phyloP scores from a whole-genome alignment of 768 basidiomycete species.

The Russula lepida region DNA sequence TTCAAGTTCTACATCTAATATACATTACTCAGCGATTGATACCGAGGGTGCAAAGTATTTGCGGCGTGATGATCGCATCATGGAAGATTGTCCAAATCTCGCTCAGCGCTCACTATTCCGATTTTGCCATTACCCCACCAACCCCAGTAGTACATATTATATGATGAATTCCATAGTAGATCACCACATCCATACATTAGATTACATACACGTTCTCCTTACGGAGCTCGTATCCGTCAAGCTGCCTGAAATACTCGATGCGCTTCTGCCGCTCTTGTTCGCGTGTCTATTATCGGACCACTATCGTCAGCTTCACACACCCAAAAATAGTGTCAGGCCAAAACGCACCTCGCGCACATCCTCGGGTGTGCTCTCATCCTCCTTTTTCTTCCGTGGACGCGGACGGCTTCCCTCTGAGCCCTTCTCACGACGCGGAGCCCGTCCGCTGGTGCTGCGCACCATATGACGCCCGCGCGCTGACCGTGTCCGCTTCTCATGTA shows the following conservation, averaged over 20 bases:
- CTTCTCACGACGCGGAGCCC: background rate
- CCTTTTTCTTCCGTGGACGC: constrained; percentile 14
- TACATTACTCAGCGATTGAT: background rate
- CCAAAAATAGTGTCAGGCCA: background rate
- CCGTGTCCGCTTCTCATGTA: background rate
- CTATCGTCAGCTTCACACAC: background rate
- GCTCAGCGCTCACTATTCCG: too few relatives aligned
- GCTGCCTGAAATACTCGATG: constrained; percentile 21
- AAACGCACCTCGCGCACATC: constrained; percentile 19
- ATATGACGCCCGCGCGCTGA: background rate
- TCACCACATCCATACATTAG: constrained; percentile 9
- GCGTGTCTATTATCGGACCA: constrained; percentile 6
- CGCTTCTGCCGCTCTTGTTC: constrained; percentile 16
- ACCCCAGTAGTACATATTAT: too few relatives aligned
- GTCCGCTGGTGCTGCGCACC: background rate
- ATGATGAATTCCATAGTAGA: background rate
- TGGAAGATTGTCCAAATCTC: too few relatives aligned
- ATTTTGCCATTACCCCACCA: too few relatives aligned
- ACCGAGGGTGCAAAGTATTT: background rate
- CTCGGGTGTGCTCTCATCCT: constrained; percentile 21
- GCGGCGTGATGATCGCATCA: too few relatives aligned
- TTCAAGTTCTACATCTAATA: too few relatives aligned
- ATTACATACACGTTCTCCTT: constrained; percentile 22
- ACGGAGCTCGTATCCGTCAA: constrained; percentile 16
- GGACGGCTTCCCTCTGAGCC: constrained; percentile 2